Evolutionary conservation across 164 flowering plant genomes (phyloP).

Genomic region (Kalanchoe fedtschenkoi): DNA sequence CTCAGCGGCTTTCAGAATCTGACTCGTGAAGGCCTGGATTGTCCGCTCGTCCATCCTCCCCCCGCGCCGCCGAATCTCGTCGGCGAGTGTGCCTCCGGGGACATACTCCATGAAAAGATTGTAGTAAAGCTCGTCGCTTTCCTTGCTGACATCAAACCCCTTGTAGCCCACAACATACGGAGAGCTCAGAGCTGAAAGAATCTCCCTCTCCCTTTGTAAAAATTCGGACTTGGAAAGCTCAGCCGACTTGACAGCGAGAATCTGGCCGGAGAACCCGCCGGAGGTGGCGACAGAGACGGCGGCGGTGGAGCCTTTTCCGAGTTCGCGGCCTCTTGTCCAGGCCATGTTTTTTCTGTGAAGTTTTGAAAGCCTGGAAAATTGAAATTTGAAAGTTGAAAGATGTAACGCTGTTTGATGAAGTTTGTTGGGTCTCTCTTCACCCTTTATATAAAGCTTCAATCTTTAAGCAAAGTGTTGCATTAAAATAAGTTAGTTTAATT

Average conservation of each 20-base stretch:
- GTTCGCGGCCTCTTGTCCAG: slow-evolving; percentile 1
- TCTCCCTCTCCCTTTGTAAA: slow-evolving; percentile 1
- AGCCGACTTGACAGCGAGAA: neutral
- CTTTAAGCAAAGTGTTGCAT: neutral
- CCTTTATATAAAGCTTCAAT: too few relatives aligned
- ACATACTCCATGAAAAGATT: slow-evolving; percentile 51
- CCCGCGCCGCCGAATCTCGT: slow-evolving; percentile 29
- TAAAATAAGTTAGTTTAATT: slow-evolving; percentile 2
- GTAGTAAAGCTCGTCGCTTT: neutral
- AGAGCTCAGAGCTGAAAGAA: neutral
- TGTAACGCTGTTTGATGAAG: neutral
- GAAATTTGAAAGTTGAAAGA: neutral
- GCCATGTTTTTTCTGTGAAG: neutral
- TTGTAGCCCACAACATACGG: neutral
- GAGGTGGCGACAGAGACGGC: slow-evolving; percentile 2
- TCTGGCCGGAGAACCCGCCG: neutral
- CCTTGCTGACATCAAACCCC: slow-evolving; percentile 1
- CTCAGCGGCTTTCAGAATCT: slow-evolving; percentile 35
- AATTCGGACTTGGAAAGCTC: neutral
- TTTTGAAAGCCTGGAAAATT: neutral
- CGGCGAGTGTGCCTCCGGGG: slow-evolving; percentile 50
- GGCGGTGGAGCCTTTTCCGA: slow-evolving; percentile 7
- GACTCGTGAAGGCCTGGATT: slow-evolving; percentile 31
- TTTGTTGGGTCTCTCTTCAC: neutral
- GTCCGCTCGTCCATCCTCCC: slow-evolving; percentile 36